These are phyloP conservation scores for Paragyromitra xinjiangensis DNA, from an alignment of 495 filamentous ascomycete genomes.

Conservation along the genomic window DNA sequence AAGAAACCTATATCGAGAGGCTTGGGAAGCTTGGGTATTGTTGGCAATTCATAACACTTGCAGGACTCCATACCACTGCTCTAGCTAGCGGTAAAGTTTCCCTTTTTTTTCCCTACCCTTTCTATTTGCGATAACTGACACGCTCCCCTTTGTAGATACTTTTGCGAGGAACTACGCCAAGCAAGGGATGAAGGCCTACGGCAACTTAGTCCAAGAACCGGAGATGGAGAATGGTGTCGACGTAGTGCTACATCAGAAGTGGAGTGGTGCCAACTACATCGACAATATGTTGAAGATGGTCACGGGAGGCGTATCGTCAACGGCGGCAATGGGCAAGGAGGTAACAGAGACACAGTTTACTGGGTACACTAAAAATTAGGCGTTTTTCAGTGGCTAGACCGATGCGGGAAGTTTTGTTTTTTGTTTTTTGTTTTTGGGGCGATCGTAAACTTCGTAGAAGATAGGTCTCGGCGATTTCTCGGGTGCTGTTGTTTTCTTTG, in stretches of 20 bases:
- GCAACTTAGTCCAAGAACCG: constrained; percentile 95
- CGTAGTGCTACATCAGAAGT: constrained; percentile 98
- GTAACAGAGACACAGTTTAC: constrained; percentile 98
- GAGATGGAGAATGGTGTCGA: constrained; percentile 91
- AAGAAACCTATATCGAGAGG: constrained; percentile 95
- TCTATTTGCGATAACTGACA: constrained; percentile 6
- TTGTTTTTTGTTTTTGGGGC: background rate
- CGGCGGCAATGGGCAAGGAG: constrained; percentile 94
- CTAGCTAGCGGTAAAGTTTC: constrained; percentile 68
- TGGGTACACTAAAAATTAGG: constrained; percentile 51
- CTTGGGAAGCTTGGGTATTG: constrained; percentile 90
- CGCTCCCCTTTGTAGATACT: constrained; percentile 63
- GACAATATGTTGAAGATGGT: constrained; percentile 98
- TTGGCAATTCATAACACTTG: constrained; percentile 99
- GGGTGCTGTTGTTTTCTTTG: constrained; percentile 3
- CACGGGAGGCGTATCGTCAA: constrained; percentile 87
- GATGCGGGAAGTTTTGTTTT: background rate
- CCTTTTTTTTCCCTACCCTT: background rate
- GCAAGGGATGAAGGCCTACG: constrained; percentile 94
- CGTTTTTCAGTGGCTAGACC: background rate
- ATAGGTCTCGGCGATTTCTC: background rate
- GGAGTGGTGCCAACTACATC: constrained; percentile 92
- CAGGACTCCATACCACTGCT: constrained; percentile 94
- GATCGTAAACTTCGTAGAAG: background rate
- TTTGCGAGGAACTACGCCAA: constrained; percentile 84